Evolutionary conservation across 108 stramenopile species (phyloP).

Genomic region (Phaeodactylum tricornutum): DNA sequence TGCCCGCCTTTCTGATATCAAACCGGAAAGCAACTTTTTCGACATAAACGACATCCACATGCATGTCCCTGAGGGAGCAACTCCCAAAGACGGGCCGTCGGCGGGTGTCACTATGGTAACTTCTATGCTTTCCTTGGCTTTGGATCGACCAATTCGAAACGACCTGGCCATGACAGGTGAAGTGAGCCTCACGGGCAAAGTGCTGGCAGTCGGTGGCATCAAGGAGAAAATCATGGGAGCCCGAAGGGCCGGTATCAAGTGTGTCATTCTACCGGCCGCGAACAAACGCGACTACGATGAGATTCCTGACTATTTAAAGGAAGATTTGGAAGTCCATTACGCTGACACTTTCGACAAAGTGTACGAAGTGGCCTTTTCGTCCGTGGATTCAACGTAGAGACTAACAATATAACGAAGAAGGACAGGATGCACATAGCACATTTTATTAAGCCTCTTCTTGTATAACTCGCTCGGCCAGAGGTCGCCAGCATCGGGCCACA

Average conservation of each 20-base stretch:
- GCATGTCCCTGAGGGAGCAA: conserved; percentile 99
- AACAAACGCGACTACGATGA: conserved; percentile 95
- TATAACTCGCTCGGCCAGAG: conserved; percentile 64
- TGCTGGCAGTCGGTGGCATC: conserved; percentile 96
- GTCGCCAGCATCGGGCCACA: conserved; percentile 58
- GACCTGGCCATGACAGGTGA: conserved; percentile 98
- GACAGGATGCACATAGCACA: no score
- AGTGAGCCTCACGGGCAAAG: conserved; percentile 88
- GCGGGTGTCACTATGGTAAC: conserved; percentile 96
- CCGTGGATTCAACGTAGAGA: no score
- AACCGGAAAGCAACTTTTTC: conserved; percentile 56
- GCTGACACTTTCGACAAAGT: conserved; percentile 88
- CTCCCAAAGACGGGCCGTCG: conserved; percentile 97
- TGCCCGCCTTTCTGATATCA: conserved; percentile 54
- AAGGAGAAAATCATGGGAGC: conserved; percentile 99
- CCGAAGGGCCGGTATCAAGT: conserved; percentile 83
- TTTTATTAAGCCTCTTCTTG: conserved; percentile 21
- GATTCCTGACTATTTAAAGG: conserved; percentile 92
- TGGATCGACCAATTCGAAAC: conserved; percentile 70
- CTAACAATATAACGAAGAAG: no score
- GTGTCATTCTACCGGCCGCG: conserved; percentile 79
- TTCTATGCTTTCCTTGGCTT: conserved; percentile 90
- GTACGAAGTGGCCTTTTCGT: conserved; percentile 83
- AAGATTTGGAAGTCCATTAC: conserved; percentile 89
- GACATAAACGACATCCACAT: conserved; percentile 87